Evolutionary conservation across 192 early-diverging fungal genomes (phyloP).

Genomic region (Obelidium mucronatum): DNA sequence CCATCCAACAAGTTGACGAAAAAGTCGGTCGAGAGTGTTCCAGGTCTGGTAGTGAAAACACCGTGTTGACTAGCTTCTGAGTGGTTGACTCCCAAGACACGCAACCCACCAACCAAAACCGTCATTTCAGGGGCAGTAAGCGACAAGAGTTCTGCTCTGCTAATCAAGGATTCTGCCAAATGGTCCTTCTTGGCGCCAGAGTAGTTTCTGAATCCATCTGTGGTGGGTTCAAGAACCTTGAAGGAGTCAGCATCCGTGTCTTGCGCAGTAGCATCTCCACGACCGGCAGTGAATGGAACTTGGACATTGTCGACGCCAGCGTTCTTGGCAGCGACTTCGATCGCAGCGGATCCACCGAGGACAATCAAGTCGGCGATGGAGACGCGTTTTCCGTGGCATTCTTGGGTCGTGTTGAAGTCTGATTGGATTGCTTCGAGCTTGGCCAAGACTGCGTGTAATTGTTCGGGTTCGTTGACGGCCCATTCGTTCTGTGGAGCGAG

Average conservation of each 20-base stretch:
- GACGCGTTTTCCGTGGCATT: conserved; percentile 72
- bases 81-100: conserved; percentile 37
- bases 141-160: conserved; percentile 24
- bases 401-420: conserved; percentile 18
- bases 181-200: background rate
- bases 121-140: conserved; percentile 32
- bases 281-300: conserved; percentile 19
- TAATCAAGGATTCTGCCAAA: conserved; percentile 22
- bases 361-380: conserved; percentile 70
- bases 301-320: background rate
- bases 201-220: conserved; percentile 35
- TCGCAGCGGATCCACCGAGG: conserved; percentile 40
- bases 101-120: conserved; percentile 39
- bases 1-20: conserved; percentile 41
- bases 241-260: conserved; percentile 25
- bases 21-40: conserved; percentile 37
- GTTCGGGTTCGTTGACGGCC: conserved; percentile 71
- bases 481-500: conserved; percentile 51
- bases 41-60: conserved; percentile 25
- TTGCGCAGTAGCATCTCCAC: conserved; percentile 30
- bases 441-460: conserved; percentile 74
- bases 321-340: conserved; percentile 33
- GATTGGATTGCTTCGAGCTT: conserved; percentile 65
- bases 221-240: conserved; percentile 7
- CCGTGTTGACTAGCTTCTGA: conserved; percentile 1